A percentile compares a stretch with the other conserved stretches of the same genome.
Evolutionary conservation across 2,329 filamentous ascomycete species (phyloP).

Genomic region (Aureobasidium subglaciale): DNA sequence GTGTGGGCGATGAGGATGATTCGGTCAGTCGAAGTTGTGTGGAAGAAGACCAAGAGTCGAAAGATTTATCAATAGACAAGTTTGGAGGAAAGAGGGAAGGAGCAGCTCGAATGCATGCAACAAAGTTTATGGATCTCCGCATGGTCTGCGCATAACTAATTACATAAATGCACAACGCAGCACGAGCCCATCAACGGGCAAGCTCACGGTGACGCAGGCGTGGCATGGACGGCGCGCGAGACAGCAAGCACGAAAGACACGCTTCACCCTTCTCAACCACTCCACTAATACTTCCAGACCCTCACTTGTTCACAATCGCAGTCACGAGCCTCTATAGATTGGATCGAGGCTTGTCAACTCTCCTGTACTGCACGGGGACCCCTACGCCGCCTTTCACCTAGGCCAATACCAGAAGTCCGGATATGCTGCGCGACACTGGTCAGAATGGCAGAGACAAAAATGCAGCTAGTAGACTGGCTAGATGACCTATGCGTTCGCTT

Average conservation of each 20-base stretch:
- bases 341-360: not conserved
- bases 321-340: not conserved
- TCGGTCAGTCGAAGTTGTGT: no score
- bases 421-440: slow-evolving; percentile 54
- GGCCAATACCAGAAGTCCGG: slow-evolving; percentile 24
- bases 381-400: not conserved
- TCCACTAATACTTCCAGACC: not conserved
- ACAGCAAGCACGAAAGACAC: not conserved
- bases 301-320: not conserved
- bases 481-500: slow-evolving; percentile 98
- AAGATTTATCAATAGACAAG: no score
- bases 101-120: no score
- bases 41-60: no score
- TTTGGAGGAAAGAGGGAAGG: no score
- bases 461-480: slow-evolving; percentile 91
- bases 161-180: no score
- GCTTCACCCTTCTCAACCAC: not conserved
- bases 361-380: not conserved
- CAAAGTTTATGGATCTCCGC: no score
- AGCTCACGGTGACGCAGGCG: not conserved
- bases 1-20: no score
- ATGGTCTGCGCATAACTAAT: no score
- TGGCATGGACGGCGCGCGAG: not conserved
- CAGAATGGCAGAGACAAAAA: slow-evolving; percentile 69
- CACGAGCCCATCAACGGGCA: no score